Conservation (phyloP, 169 alveolate species). For the Haemoproteus tartakovskyi region DNA sequence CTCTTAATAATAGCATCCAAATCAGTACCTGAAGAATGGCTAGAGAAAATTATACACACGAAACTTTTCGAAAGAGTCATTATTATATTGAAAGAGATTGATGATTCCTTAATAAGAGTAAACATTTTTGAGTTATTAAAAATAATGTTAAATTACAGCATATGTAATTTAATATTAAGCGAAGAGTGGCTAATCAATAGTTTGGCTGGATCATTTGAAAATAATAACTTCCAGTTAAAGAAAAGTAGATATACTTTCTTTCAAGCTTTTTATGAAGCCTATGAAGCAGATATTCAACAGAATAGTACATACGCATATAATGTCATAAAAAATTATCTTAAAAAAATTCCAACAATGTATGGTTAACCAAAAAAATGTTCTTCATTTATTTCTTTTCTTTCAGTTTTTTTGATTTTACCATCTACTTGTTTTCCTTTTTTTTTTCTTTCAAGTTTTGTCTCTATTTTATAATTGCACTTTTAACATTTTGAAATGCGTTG, state of each 20-base stretch:
- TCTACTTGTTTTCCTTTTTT: no score
- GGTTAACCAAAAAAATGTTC: neutral
- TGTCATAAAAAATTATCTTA: conserved; percentile 16
- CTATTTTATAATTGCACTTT: no score
- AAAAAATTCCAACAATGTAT: conserved; percentile 30
- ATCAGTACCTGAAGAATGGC: conserved; percentile 6
- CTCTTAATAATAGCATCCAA: conserved; percentile 11
- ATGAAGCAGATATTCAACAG: neutral
- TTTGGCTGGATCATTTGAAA: neutral
- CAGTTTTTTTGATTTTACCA: no score
- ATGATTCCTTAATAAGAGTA: conserved; percentile 5
- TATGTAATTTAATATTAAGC: conserved; percentile 9
- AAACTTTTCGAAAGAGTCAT: conserved; percentile 18
- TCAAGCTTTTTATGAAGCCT: conserved; percentile 7
- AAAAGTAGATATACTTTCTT: conserved; percentile 37
- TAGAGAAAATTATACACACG: conserved; percentile 12
- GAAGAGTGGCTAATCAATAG: conserved; percentile 52
- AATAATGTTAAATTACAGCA: conserved; percentile 11
- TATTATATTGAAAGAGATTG: conserved; percentile 33
- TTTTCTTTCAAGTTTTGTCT: no score
- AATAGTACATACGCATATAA: conserved; percentile 31
- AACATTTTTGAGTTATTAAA: conserved; percentile 16
- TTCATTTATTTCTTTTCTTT: neutral
- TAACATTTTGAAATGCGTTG: no score
- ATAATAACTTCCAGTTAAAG: conserved; percentile 36